phyloP scores from a whole-genome alignment of 345 rosid species.

The Heritiera fomes region DNA sequence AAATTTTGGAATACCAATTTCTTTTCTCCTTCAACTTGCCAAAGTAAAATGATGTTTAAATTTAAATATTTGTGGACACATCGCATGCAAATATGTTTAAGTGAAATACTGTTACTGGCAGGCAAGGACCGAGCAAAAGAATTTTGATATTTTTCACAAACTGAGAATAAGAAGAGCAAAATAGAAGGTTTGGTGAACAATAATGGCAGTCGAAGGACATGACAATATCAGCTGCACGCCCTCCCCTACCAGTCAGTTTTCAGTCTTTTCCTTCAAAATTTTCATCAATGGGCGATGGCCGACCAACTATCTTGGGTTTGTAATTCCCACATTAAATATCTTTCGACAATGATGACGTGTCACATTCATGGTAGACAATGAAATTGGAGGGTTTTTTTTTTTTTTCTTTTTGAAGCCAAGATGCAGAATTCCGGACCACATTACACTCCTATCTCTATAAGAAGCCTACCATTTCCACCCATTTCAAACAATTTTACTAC shows the following conservation, averaged over 20 bases:
- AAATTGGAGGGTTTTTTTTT: background rate
- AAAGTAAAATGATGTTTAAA: background rate
- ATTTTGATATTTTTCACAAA: background rate
- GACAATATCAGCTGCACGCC: background rate
- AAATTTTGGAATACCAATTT: background rate
- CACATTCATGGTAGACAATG: background rate
- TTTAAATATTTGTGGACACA: background rate
- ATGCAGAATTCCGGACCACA: conserved; percentile 30
- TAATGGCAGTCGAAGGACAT: conserved; percentile 22
- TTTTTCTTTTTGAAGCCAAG: background rate
- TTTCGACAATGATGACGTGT: conserved; percentile 32
- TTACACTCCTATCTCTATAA: conserved; percentile 18
- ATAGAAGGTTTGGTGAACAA: conserved; percentile 2
- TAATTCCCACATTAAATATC: conserved; percentile 29
- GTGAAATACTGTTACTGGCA: background rate
- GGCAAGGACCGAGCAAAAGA: background rate
- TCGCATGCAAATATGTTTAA: background rate
- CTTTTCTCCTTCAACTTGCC: background rate
- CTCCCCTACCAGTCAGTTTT: background rate
- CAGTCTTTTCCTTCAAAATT: background rate
- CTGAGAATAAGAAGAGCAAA: background rate
- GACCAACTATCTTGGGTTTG: conserved; percentile 39
- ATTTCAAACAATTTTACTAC: background rate
- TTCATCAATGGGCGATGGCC: conserved; percentile 29
- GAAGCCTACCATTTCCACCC: conserved; percentile 12